Evolutionary conservation across 2,329 filamentous ascomycete species (phyloP).

Genomic region (Trichophyton schoenleinii): DNA sequence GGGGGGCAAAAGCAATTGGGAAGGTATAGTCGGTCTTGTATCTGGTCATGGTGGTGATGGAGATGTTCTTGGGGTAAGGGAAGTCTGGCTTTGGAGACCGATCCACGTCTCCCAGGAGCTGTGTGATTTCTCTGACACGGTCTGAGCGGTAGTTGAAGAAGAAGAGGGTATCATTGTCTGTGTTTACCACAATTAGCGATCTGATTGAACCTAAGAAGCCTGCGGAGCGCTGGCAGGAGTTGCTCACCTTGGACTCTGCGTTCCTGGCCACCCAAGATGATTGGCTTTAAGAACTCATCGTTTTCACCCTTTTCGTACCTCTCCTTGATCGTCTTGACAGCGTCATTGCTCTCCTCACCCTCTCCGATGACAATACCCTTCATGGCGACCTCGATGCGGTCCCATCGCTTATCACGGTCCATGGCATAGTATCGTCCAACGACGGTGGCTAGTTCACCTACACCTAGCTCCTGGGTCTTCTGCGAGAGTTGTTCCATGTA

Average conservation of each 20-base stretch:
- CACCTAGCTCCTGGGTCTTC: conserved; percentile 67
- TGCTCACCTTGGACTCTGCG: conserved; percentile 64
- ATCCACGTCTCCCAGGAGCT: conserved; percentile 84
- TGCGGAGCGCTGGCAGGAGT: background rate
- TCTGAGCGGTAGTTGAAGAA: conserved; percentile 99
- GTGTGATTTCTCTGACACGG: conserved; percentile 89
- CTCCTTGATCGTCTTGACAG: conserved; percentile 73
- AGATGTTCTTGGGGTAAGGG: conserved; percentile 77
- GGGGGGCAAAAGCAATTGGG: conserved; percentile 80
- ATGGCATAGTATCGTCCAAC: conserved; percentile 97
- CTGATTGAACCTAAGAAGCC: background rate
- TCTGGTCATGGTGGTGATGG: conserved; percentile 91
- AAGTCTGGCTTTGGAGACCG: conserved; percentile 84
- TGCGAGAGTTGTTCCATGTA: conserved; percentile 81
- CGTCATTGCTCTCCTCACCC: conserved; percentile 73
- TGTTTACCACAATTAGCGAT: background rate
- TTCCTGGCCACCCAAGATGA: conserved; percentile 81
- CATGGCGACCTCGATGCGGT: conserved; percentile 77
- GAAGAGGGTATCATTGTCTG: conserved; percentile 87
- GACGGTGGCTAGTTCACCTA: conserved; percentile 79
- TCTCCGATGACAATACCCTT: conserved; percentile 77
- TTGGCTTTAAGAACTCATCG: conserved; percentile 97
- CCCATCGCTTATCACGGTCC: conserved; percentile 99
- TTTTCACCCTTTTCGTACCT: conserved; percentile 79
- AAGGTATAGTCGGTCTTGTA: conserved; percentile 96